A percentile compares a stretch with the other conserved stretches of the same genome.
These are phyloP conservation scores for Hypocrella siamensis DNA, from an alignment of 2,329 filamentous ascomycete genomes.

Conservation along the genomic window DNA sequence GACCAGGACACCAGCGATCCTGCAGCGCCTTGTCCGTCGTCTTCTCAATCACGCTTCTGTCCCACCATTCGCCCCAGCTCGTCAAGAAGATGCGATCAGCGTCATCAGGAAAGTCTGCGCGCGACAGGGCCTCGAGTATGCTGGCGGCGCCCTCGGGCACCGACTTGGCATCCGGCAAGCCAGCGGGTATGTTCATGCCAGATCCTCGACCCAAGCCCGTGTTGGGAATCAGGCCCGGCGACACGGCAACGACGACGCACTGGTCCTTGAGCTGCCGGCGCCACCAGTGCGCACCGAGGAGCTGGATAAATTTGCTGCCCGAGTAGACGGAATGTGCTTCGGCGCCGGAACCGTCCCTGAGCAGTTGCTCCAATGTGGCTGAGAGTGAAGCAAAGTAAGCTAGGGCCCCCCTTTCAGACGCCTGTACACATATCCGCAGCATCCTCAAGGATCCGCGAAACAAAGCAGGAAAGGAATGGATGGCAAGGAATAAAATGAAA, in stretches of 20 bases:
- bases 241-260: conserved; percentile 33
- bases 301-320: conserved; percentile 32
- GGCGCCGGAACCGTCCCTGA: conserved; percentile 22
- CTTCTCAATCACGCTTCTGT: conserved; percentile 23
- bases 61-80: conserved; percentile 42
- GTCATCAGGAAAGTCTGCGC: conserved; percentile 31
- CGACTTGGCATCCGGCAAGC: conserved; percentile 30
- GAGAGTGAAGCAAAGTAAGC: no score
- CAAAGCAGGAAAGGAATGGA: background rate
- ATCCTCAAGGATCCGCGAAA: no score
- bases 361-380: conserved; percentile 21
- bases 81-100: conserved; percentile 36
- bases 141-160: conserved; percentile 29
- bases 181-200: conserved; percentile 11
- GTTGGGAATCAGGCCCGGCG: conserved; percentile 33
- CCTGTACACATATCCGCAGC: no score
- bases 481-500: no score
- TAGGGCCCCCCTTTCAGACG: no score
- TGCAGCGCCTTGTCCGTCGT: conserved; percentile 30
- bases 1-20: conserved; percentile 33
- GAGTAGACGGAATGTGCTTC: conserved; percentile 17
- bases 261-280: conserved; percentile 29
- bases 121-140: conserved; percentile 26
- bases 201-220: conserved; percentile 24
- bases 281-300: conserved; percentile 40